Conservation (phyloP, 352 stramenopile genomes). For the Phytophthora citricola region DNA sequence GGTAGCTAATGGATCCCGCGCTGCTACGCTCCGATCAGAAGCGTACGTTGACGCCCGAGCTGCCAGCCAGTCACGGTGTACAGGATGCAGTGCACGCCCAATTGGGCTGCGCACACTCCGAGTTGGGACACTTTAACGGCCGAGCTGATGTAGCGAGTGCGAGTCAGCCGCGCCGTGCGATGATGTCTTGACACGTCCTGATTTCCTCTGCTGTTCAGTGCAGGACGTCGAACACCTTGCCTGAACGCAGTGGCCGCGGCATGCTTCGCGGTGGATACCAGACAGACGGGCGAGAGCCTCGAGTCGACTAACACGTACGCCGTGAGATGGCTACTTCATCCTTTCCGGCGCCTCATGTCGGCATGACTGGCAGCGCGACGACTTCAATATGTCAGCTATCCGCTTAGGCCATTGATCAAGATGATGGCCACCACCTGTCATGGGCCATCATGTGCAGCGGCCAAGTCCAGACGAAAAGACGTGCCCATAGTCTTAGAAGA, state of each 20-base stretch:
- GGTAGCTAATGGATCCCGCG: conserved; percentile 12
- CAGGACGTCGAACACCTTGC: neutral
- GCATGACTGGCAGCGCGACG: neutral
- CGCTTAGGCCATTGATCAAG: neutral
- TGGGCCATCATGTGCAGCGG: no score
- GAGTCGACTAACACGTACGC: conserved; percentile 2
- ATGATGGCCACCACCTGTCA: conserved; percentile 5
- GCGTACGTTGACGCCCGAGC: neutral
- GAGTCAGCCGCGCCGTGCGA: conserved; percentile 5
- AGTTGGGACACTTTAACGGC: conserved; percentile 9
- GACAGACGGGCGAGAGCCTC: conserved; percentile 2
- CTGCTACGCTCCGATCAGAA: conserved; percentile 6
- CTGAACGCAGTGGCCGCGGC: conserved; percentile 6
- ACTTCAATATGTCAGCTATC: no score
- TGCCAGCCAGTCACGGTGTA: conserved; percentile 3
- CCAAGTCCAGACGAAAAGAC: conserved; percentile 5
- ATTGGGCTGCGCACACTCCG: neutral
- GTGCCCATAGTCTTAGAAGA: neutral
- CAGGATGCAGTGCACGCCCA: no score
- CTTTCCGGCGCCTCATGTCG: neutral
- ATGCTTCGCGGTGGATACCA: neutral
- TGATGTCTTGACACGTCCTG: conserved; percentile 12
- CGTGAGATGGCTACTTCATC: conserved; percentile 16
- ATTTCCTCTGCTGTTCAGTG: conserved; percentile 5
- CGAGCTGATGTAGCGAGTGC: conserved; percentile 12